These are phyloP conservation scores for Pichia sp. DNA, from an alignment of 1,139 yeast genomes.

Conservation along the genomic window DNA sequence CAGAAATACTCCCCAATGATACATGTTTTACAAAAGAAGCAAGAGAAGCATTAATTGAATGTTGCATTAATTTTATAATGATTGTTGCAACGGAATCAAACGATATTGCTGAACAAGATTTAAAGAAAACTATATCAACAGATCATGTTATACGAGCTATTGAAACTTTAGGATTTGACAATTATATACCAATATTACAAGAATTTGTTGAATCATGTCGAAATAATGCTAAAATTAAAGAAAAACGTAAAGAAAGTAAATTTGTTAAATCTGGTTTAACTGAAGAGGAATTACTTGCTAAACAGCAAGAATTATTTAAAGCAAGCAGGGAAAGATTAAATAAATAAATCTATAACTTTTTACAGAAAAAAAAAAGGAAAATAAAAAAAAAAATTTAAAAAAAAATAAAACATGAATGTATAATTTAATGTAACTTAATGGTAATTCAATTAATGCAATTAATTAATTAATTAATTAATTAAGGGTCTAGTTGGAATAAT, in stretches of 20 bases:
- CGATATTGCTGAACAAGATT: constrained; percentile 94
- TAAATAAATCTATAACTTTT: constrained; percentile 27
- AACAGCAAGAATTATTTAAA: constrained; percentile 89
- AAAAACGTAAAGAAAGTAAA: constrained; percentile 84
- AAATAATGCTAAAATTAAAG: constrained; percentile 80
- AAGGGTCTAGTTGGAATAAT: too few species aligned
- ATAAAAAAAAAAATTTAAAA: too few species aligned
- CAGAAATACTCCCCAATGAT: constrained; percentile 84
- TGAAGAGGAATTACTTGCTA: constrained; percentile 85
- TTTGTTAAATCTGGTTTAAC: constrained; percentile 87
- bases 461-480: background rate
- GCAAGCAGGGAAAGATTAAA: constrained; percentile 77
- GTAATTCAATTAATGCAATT: constrained; percentile 13
- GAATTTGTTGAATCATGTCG: constrained; percentile 53
- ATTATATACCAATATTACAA: constrained; percentile 68
- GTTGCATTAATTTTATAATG: constrained; percentile 95
- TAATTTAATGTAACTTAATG: too few species aligned
- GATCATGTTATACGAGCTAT: constrained; percentile 93
- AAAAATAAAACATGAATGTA: too few species aligned
- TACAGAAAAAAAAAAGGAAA: too few species aligned
- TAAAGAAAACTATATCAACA: constrained; percentile 93
- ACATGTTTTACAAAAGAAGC: constrained; percentile 89
- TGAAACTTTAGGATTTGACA: constrained; percentile 79
- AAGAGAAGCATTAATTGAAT: constrained; percentile 89
- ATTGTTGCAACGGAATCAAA: constrained; percentile 88